These are phyloP conservation scores for Arthrinium puccinioides DNA, from an alignment of 2,329 filamentous ascomycete species.

Conservation along the genomic window DNA sequence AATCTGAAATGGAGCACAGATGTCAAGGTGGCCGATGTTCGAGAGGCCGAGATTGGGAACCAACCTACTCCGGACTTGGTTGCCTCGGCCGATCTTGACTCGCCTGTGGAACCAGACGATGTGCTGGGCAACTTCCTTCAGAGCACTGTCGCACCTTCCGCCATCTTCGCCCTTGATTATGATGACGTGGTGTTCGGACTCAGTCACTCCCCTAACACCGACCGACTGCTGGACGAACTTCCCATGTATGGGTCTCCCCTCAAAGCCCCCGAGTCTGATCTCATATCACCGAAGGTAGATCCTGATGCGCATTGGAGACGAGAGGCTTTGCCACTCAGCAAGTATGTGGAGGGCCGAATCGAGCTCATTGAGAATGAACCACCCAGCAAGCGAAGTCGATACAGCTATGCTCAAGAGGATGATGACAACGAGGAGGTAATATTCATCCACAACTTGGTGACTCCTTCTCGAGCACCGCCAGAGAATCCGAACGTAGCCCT, in stretches of 20 bases:
- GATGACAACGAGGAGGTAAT: slow-evolving; percentile 40
- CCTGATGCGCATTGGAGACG: slow-evolving; percentile 68
- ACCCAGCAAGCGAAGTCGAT: slow-evolving; percentile 73
- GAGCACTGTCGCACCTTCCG: slow-evolving; percentile 59
- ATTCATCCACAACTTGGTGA: slow-evolving; percentile 22
- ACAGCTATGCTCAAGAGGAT: slow-evolving; percentile 68
- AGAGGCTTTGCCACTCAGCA: slow-evolving; percentile 76
- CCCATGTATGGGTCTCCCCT: slow-evolving; percentile 68
- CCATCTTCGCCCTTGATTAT: slow-evolving; percentile 74
- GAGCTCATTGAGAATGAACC: slow-evolving; percentile 59
- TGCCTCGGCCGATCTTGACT: slow-evolving; percentile 55
- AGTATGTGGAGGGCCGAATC: slow-evolving; percentile 77
- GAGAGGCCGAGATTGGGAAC: slow-evolving; percentile 22
- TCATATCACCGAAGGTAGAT: slow-evolving; percentile 49
- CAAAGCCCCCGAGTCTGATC: slow-evolving; percentile 49
- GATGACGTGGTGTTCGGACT: slow-evolving; percentile 78
- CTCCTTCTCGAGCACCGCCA: slow-evolving; percentile 46
- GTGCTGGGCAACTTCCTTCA: slow-evolving; percentile 23
- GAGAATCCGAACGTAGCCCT: slow-evolving; percentile 73
- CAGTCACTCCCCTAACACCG: slow-evolving; percentile 64
- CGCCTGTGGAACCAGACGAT: slow-evolving; percentile 37
- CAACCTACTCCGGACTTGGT: slow-evolving; percentile 60
- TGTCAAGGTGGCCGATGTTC: slow-evolving; percentile 22
- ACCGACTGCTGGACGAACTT: slow-evolving; percentile 72
- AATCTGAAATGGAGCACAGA: slow-evolving; percentile 10